phyloP scores from a whole-genome alignment of 1,284 basidiomycete genomes.

The Trametes versicolor region DNA sequence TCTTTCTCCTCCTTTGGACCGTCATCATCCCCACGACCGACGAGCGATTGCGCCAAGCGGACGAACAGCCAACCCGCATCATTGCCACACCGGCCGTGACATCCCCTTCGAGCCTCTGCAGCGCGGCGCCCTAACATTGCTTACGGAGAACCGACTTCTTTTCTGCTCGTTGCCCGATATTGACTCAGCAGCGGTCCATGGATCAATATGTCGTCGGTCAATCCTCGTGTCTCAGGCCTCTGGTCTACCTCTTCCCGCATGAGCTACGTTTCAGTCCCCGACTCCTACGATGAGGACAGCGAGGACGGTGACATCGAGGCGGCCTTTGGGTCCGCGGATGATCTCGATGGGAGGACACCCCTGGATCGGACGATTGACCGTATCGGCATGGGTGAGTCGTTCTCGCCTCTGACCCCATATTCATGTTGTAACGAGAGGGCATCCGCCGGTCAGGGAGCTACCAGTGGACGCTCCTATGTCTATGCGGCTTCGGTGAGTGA shows the following conservation, averaged over 20 bases:
- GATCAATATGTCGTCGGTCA: constrained; percentile 43
- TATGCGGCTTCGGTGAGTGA: constrained; percentile 86
- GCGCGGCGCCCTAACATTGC: constrained; percentile 5
- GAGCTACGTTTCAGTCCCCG: constrained; percentile 37
- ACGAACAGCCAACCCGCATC: background rate
- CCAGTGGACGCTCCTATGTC: constrained; percentile 81
- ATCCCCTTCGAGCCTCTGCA: constrained; percentile 8
- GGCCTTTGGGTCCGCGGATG: constrained; percentile 41
- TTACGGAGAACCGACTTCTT: constrained; percentile 21
- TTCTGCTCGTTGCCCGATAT: constrained; percentile 18
- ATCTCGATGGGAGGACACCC: constrained; percentile 68
- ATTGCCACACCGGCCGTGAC: constrained; percentile 1
- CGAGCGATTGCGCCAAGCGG: background rate
- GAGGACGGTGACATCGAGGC: constrained; percentile 36
- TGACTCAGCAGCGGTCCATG: constrained; percentile 32
- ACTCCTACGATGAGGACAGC: constrained; percentile 32
- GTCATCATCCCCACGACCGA: too few relatives aligned
- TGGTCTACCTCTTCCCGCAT: constrained; percentile 48
- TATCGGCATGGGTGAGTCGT: constrained; percentile 84
- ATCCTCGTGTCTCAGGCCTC: constrained; percentile 57
- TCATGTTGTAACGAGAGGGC: background rate
- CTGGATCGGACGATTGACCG: constrained; percentile 89
- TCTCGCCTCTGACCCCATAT: background rate
- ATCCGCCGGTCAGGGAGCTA: constrained; percentile 62
- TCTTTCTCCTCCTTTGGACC: background rate